Percentiles rank a stretch among this genome's conserved stretches.
phyloP scores from a whole-genome alignment of 768 basidiomycete genomes.

The Crucibulum laeve region DNA sequence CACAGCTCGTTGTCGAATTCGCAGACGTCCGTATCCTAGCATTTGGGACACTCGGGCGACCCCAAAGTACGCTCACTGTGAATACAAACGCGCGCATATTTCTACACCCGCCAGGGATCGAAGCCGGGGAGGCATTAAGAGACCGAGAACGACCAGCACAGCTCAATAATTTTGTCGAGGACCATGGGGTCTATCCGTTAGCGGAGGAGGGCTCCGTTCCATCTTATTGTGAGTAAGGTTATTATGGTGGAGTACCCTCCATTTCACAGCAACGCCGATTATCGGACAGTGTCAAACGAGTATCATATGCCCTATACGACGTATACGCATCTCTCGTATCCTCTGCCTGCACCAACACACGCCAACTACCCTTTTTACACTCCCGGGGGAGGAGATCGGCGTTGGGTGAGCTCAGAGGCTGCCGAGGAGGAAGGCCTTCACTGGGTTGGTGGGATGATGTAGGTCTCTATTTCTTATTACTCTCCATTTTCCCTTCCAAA shows the following conservation, averaged over 20 bases:
- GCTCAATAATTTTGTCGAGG: slow-evolving; percentile 19
- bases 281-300: slow-evolving; percentile 19
- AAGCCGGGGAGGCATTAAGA: slow-evolving; percentile 14
- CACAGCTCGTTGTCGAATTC: slow-evolving; percentile 64
- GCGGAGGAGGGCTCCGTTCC: slow-evolving; percentile 19
- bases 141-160: background rate
- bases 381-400: slow-evolving; percentile 60
- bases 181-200: slow-evolving; percentile 42
- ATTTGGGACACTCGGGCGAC: slow-evolving; percentile 60
- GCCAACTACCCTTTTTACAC: slow-evolving; percentile 71
- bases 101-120: slow-evolving; percentile 66
- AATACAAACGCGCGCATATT: slow-evolving; percentile 69
- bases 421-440: slow-evolving; percentile 56
- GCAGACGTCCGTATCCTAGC: slow-evolving; percentile 71
- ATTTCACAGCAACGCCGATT: slow-evolving; percentile 4
- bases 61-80: slow-evolving; percentile 49
- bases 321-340: slow-evolving; percentile 46
- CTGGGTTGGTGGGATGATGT: slow-evolving; percentile 77
- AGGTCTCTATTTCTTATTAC: slow-evolving; percentile 13
- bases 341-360: slow-evolving; percentile 52
- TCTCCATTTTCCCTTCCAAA: slow-evolving; percentile 3
- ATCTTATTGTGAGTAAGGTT: slow-evolving; percentile 23
- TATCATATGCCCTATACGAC: slow-evolving; percentile 23
- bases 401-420: slow-evolving; percentile 51
- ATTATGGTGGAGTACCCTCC: background rate